Evolutionary conservation across 176 grass and related monocot genomes (phyloP).

Genomic region (Musa schizocarpa): DNA sequence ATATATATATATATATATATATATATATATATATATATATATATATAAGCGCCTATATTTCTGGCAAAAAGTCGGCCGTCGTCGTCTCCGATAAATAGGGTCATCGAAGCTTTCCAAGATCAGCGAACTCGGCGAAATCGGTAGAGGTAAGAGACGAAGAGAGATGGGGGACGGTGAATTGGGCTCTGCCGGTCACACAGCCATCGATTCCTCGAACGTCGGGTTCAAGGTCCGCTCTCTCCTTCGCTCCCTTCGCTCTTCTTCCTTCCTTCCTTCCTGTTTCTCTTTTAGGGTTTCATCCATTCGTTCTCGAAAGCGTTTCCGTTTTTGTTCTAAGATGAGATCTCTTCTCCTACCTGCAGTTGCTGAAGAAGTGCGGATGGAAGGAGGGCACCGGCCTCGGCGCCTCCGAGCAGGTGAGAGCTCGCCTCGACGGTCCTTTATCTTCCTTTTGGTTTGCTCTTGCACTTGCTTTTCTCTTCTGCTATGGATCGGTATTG

Average conservation of each 20-base stretch:
- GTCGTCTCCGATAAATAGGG: background rate
- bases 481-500: background rate
- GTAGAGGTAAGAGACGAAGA: background rate
- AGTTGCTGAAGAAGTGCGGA: conserved; percentile 85
- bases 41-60: too few relatives aligned
- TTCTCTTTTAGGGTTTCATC: background rate
- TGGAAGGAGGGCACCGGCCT: conserved; percentile 98
- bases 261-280: background rate
- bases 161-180: conserved; percentile 1
- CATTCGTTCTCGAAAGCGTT: background rate
- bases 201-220: conserved; percentile 80
- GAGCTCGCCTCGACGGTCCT: background rate
- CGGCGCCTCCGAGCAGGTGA: conserved; percentile 75
- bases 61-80: background rate
- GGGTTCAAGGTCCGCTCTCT: conserved; percentile 53
- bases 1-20: too few relatives aligned
- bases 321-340: background rate
- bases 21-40: too few relatives aligned
- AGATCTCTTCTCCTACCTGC: background rate
- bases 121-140: background rate
- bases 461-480: background rate
- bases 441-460: background rate
- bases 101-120: background rate
- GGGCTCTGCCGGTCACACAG: background rate
- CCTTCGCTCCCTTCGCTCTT: background rate